Evolutionary conservation across 1,139 yeast genomes (phyloP).

Genomic region (Hansenula lynferdii): DNA sequence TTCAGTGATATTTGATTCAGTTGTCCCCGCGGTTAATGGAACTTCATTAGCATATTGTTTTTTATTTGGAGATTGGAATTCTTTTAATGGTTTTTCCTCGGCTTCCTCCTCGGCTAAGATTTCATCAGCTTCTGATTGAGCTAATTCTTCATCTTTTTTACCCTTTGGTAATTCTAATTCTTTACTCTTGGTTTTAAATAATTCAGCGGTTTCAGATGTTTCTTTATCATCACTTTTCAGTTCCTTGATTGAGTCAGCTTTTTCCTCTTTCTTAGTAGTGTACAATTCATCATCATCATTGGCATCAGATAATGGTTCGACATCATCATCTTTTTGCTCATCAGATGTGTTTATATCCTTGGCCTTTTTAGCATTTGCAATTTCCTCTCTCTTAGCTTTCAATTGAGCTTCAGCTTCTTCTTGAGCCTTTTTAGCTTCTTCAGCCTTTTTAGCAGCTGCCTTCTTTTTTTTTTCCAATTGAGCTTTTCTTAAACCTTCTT

Average conservation of each 20-base stretch:
- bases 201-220: background rate
- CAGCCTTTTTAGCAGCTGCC: constrained; percentile 12
- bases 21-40: background rate
- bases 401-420: constrained; percentile 4
- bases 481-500: constrained; percentile 7
- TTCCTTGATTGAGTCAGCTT: too few species aligned
- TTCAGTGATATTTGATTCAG: background rate
- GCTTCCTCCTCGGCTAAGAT: constrained; percentile 1
- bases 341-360: background rate
- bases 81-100: constrained; percentile 1
- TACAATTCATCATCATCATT: constrained; percentile 3
- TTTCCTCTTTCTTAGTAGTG: background rate
- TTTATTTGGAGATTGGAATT: background rate
- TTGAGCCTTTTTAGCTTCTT: constrained; percentile 10
- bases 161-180: constrained; percentile 9
- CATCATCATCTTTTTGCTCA: background rate
- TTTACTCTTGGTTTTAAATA: background rate
- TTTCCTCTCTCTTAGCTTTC: constrained; percentile 3
- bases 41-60: background rate
- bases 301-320: constrained; percentile 2
- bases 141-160: constrained; percentile 10
- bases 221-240: too few species aligned
- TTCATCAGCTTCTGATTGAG: constrained; percentile 14
- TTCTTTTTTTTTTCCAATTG: constrained; percentile 10
- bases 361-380: constrained; percentile 1